These are phyloP conservation scores for Diophrys appendiculata DNA, from an alignment of 73 alveolate genomes.

Conservation along the genomic window DNA sequence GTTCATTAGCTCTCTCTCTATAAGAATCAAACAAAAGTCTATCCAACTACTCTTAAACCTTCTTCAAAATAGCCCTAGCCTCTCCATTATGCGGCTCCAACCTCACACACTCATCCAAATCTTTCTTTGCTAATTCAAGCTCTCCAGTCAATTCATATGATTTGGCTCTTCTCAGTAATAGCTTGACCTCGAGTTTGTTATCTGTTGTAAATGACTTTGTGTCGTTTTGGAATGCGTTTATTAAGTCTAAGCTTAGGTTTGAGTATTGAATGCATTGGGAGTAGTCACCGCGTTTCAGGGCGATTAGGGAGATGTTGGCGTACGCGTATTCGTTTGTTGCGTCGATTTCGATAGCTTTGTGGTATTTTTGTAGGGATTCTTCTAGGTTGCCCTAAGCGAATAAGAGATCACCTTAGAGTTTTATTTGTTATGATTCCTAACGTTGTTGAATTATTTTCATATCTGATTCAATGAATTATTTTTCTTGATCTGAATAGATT, in stretches of 20 bases:
- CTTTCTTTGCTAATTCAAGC: slow-evolving; percentile 61
- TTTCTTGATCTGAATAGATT: slow-evolving; percentile 68
- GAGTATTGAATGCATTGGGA: slow-evolving; percentile 75
- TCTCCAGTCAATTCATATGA: slow-evolving; percentile 64
- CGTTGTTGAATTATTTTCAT: slow-evolving; percentile 66
- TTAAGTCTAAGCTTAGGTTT: slow-evolving; percentile 65
- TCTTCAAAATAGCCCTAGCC: slow-evolving; percentile 46
- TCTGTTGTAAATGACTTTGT: slow-evolving; percentile 75
- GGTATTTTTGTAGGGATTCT: slow-evolving; percentile 73
- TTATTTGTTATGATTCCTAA: slow-evolving; percentile 70
- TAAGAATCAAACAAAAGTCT: slow-evolving; percentile 64
- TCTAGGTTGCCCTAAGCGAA: slow-evolving; percentile 67
- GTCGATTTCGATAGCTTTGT: slow-evolving; percentile 71
- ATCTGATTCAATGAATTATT: slow-evolving; percentile 69
- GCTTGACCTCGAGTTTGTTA: slow-evolving; percentile 79
- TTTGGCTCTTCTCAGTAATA: slow-evolving; percentile 86
- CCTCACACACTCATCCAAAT: slow-evolving; percentile 46
- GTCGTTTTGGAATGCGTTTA: slow-evolving; percentile 69
- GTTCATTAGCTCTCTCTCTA: slow-evolving; percentile 73
- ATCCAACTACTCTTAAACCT: slow-evolving; percentile 71
- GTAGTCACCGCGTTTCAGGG: slow-evolving; percentile 70
- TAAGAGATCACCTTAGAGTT: slow-evolving; percentile 76
- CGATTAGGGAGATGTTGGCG: slow-evolving; percentile 84
- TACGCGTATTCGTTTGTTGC: slow-evolving; percentile 83
- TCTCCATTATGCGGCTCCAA: slow-evolving; percentile 58